A percentile compares a stretch with the other conserved stretches of the same genome.
These are phyloP conservation scores for Gamarada debralockiae DNA, from an alignment of 495 filamentous ascomycete genomes.

Conservation along the genomic window DNA sequence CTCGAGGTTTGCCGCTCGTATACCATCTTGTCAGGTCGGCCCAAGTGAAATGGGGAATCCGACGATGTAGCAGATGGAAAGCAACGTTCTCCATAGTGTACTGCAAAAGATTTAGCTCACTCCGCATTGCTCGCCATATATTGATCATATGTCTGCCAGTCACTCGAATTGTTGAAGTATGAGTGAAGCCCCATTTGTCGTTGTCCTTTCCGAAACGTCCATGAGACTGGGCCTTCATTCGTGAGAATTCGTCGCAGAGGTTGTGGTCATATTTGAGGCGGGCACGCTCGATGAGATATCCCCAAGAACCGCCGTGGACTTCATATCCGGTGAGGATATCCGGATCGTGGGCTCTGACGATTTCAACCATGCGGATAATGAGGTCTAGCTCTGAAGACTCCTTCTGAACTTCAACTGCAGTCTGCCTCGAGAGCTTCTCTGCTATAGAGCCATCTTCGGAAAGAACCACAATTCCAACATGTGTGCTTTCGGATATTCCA, in stretches of 20 bases:
- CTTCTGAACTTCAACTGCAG: conserved; percentile 58
- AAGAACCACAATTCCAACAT: conserved; percentile 60
- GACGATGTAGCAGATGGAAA: conserved; percentile 86
- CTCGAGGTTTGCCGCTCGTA: conserved; percentile 56
- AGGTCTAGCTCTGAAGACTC: conserved; percentile 81
- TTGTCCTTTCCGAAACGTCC: conserved; percentile 80
- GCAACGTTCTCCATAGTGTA: conserved; percentile 97
- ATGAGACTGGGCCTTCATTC: conserved; percentile 77
- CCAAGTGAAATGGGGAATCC: conserved; percentile 85
- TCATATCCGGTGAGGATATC: conserved; percentile 96
- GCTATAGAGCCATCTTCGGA: conserved; percentile 53
- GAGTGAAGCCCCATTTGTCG: conserved; percentile 90
- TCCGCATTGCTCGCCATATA: conserved; percentile 93
- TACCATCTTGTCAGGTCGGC: conserved; percentile 80
- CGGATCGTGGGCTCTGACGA: conserved; percentile 80
- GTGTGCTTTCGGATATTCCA: conserved; percentile 44
- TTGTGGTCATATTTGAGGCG: conserved; percentile 83
- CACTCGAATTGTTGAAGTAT: conserved; percentile 79
- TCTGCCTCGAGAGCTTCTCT: conserved; percentile 45
- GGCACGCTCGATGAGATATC: conserved; percentile 90
- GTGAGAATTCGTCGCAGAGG: conserved; percentile 83
- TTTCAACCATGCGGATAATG: conserved; percentile 76
- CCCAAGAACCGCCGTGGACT: conserved; percentile 91
- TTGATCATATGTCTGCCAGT: conserved; percentile 96
- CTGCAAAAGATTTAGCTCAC: conserved; percentile 83